A percentile compares a stretch with the other conserved stretches of the same genome.
These are phyloP conservation scores for Xylaria sp. DNA, from an alignment of 2,329 filamentous ascomycete genomes.

Conservation along the genomic window DNA sequence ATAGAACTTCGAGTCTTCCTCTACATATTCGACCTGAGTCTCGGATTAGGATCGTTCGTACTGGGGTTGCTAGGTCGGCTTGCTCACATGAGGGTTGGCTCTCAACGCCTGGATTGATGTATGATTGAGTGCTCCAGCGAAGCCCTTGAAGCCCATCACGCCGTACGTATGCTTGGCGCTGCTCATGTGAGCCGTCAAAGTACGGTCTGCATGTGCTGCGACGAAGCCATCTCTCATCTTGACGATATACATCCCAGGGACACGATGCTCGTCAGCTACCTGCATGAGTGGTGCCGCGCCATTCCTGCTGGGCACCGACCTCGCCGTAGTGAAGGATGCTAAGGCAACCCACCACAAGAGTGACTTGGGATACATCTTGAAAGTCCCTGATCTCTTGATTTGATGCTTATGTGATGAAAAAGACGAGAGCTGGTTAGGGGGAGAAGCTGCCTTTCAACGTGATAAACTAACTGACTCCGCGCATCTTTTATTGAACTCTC, in stretches of 20 bases:
- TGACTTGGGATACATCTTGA: constrained; percentile 11
- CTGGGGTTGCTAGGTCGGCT: background rate
- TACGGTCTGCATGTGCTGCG: background rate
- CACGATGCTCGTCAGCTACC: background rate
- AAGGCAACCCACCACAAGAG: constrained; percentile 4
- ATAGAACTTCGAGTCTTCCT: constrained; percentile 29
- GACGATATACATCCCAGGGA: constrained; percentile 18
- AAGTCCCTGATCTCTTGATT: background rate
- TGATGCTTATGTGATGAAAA: background rate
- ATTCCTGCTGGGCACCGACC: constrained; percentile 5
- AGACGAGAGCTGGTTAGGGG: background rate
- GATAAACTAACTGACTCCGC: background rate
- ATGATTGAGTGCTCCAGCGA: constrained; percentile 6
- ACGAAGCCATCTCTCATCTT: constrained; percentile 17
- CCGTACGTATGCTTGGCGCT: constrained; percentile 9
- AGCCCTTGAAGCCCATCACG: constrained; percentile 19
- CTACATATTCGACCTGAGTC: constrained; percentile 19
- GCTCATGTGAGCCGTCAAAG: background rate
- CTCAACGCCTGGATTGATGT: constrained; percentile 1
- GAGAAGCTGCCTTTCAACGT: background rate
- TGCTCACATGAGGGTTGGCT: constrained; percentile 10
- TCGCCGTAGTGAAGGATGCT: constrained; percentile 6
- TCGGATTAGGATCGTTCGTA: background rate
- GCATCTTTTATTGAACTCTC: background rate
- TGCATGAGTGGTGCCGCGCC: background rate